These are phyloP conservation scores for Salix koriyanagi DNA, from an alignment of 345 rosid species.

Conservation along the genomic window DNA sequence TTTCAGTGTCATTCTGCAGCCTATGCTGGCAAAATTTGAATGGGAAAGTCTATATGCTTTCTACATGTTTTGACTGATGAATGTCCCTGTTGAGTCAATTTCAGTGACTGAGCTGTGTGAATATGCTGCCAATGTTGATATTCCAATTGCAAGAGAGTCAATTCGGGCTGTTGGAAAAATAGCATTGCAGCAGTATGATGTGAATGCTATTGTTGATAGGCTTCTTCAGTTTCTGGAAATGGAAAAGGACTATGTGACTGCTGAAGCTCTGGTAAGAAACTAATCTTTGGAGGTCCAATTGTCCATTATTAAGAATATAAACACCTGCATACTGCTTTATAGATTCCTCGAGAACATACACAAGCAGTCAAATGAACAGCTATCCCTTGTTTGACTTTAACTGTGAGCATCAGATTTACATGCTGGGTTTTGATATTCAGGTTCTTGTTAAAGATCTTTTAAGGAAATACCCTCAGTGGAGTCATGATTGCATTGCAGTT, in stretches of 20 bases:
- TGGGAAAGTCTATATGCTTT: neutral
- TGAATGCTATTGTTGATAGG: conserved; percentile 98
- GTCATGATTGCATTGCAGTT: conserved; percentile 99
- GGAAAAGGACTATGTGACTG: conserved; percentile 99
- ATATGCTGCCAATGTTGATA: conserved; percentile 97
- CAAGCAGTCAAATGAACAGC: neutral
- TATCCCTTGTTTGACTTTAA: neutral
- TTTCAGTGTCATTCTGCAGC: conserved; percentile 8
- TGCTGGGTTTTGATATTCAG: conserved; percentile 29
- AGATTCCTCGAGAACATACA: conserved; percentile 3
- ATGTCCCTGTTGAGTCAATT: conserved; percentile 21
- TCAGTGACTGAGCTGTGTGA: conserved; percentile 97
- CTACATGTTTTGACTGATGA: conserved; percentile 14
- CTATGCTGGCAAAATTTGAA: conserved; percentile 9
- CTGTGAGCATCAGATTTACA: neutral
- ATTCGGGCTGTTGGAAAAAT: conserved; percentile 98
- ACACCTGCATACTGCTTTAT: neutral
- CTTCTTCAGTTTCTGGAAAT: conserved; percentile 98
- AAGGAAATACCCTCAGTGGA: conserved; percentile 98
- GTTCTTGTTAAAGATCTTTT: conserved; percentile 96
- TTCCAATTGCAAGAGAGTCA: conserved; percentile 93
- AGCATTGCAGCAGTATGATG: conserved; percentile 97
- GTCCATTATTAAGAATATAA: conserved; percentile 4
- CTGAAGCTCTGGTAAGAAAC: conserved; percentile 82
- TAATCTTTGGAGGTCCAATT: conserved; percentile 1